Conservation (phyloP, 768 basidiomycete species). For the Podaxis rugospora region DNA sequence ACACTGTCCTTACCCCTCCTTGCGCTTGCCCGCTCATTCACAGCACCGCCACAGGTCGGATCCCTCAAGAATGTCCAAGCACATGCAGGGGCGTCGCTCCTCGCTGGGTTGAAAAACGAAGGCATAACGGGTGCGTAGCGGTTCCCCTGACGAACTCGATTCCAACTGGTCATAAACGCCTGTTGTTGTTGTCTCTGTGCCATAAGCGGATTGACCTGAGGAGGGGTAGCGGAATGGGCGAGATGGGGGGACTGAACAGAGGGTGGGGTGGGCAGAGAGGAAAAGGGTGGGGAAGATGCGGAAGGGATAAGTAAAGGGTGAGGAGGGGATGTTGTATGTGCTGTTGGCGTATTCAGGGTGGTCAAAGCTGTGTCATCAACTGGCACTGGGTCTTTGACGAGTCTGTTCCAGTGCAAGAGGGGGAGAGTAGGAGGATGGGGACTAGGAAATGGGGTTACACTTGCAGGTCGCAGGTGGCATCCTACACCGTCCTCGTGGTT, state of each 20-base stretch:
- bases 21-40: not conserved
- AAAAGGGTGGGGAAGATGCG: not conserved
- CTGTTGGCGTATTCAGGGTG: not conserved
- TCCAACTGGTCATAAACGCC: constrained; percentile 7
- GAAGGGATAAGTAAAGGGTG: not conserved
- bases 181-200: constrained; percentile 2
- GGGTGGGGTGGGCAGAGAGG: not conserved
- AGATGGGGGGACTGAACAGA: not conserved
- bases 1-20: not conserved
- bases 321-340: not conserved
- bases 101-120: constrained; percentile 6
- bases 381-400: not conserved
- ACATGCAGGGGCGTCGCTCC: not conserved
- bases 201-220: constrained; percentile 1
- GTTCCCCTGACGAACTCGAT: not conserved
- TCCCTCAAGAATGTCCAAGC: constrained; percentile 8
- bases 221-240: not conserved
- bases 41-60: not conserved
- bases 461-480: not conserved
- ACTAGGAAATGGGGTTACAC: not conserved
- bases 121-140: constrained; percentile 6
- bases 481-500: not conserved
- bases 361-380: not conserved
- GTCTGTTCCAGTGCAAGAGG: not conserved
- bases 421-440: not conserved